Evolutionary conservation across 2,329 filamentous ascomycete genomes (phyloP).

Genomic region (Verticillium tricorpus): DNA sequence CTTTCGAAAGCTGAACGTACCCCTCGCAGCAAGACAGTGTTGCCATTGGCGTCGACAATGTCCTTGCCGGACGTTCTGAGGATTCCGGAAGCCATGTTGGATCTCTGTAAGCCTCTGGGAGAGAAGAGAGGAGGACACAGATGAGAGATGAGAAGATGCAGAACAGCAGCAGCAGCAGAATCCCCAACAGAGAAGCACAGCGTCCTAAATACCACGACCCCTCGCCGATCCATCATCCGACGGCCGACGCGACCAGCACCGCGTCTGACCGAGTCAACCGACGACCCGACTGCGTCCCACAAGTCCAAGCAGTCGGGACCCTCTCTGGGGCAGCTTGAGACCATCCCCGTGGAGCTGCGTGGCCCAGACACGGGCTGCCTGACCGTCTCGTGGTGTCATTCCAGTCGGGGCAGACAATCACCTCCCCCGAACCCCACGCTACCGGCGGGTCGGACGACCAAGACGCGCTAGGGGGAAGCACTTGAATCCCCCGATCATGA

Average conservation of each 20-base stretch:
- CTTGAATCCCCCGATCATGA: constrained; percentile 10
- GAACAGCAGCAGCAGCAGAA: neutral
- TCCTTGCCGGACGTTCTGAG: constrained; percentile 8
- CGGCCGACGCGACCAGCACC: neutral
- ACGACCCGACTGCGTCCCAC: constrained; percentile 2
- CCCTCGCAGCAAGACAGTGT: constrained; percentile 38
- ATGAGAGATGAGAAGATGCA: neutral
- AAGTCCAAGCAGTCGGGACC: constrained; percentile 2
- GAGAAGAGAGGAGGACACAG: neutral
- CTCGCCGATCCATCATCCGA: neutral
- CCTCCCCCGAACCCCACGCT: constrained; percentile 7
- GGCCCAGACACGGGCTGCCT: neutral
- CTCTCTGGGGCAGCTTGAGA: neutral
- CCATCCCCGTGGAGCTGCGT: neutral
- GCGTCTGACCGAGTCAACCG: neutral
- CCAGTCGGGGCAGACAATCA: constrained; percentile 4
- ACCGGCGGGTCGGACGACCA: constrained; percentile 10
- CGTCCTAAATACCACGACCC: constrained; percentile 4
- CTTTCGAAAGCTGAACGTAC: neutral
- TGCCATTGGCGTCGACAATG: constrained; percentile 39
- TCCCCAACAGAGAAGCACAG: neutral
- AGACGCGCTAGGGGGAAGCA: constrained; percentile 18
- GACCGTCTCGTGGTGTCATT: neutral
- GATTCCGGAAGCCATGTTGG: constrained; percentile 5
- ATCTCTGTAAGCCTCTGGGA: neutral